Percentiles rank a stretch among this genome's conserved stretches.
Conservation (phyloP, 1,139 yeast genomes). For the Blastobotrys buckinghamii region DNA sequence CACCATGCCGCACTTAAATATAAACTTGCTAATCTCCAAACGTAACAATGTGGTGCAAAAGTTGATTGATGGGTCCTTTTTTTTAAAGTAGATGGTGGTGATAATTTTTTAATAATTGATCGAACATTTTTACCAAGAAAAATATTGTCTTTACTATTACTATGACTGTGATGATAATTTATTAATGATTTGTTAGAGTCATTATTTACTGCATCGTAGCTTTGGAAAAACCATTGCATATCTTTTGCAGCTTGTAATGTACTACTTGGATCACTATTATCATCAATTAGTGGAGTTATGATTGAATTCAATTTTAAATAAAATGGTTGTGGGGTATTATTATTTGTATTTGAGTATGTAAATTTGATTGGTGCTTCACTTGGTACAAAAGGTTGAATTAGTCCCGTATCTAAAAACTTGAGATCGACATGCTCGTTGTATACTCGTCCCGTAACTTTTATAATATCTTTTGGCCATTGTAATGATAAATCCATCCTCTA, state of each 20-base stretch:
- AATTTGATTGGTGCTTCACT: constrained; percentile 5
- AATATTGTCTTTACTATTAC: neutral
- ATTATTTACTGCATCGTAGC: neutral
- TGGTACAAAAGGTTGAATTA: constrained; percentile 1
- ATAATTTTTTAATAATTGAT: neutral
- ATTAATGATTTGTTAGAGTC: neutral
- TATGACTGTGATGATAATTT: neutral
- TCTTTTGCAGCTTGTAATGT: neutral
- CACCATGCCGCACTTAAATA: constrained; percentile 10
- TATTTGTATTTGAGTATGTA: neutral
- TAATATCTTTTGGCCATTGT: constrained; percentile 7
- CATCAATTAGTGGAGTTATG: neutral
- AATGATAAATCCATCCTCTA: neutral
- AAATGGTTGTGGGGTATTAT: neutral
- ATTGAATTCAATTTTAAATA: neutral
- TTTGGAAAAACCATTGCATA: neutral
- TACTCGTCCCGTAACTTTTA: constrained; percentile 4
- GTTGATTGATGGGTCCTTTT: neutral
- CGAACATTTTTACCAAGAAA: constrained; percentile 6
- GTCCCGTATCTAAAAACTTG: neutral
- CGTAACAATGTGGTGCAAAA: constrained; percentile 10
- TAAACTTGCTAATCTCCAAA: constrained; percentile 11
- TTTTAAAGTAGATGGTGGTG: neutral
- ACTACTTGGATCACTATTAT: neutral
- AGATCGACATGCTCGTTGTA: constrained; percentile 3